Evolutionary conservation across 1,139 yeast species (phyloP), one percentile per base, ranked within the genome.

Genomic region (Kodamaea alishanica): DNA sequence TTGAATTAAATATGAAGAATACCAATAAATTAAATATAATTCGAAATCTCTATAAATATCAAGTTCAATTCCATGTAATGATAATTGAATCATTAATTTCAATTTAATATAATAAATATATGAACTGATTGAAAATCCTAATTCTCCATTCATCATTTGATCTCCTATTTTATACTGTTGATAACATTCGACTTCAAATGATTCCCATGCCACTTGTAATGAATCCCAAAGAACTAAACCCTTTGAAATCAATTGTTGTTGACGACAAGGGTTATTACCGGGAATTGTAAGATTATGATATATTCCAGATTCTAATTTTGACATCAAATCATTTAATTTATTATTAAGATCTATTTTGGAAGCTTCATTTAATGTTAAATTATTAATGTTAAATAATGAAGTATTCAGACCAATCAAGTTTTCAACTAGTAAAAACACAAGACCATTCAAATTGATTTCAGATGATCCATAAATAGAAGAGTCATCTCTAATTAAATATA

Each of bases 181-280:
- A 43, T 57, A 60, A 7, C 72, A 38, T 9, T 67, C 72, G 20
- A 67, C 47, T 51, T 81, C 88, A 32, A 76, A 61, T 4, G 61
- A 55, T 51, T 84, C 88, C 47, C 78, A 63, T 31, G 70, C 67
- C 4, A 84, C 95, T 55, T 90, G 97, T 26, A 88, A 64, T 2
- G 88, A 74, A 57, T 92, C 97, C 84, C 94, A 87, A 2, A 79
- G 55, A 51, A 48, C 79, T 51, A 55, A 74, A 63, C 57, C 82
- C 68, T 51, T 80, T 58, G 57, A 83, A 61, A 50, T 78, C 70
- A 70, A 51, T 54, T 88, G 96, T 47, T 96, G 77, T 54, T 87
- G 92, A 38, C 96, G 74, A 39, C 95, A 80, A 23, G 87, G 79
- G 54, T 90, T 90, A 57, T 82, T 85, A 11, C 87, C 82, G 45